These are phyloP conservation scores for Lactarius quietus DNA, from an alignment of 768 basidiomycete genomes.

Conservation along the genomic window DNA sequence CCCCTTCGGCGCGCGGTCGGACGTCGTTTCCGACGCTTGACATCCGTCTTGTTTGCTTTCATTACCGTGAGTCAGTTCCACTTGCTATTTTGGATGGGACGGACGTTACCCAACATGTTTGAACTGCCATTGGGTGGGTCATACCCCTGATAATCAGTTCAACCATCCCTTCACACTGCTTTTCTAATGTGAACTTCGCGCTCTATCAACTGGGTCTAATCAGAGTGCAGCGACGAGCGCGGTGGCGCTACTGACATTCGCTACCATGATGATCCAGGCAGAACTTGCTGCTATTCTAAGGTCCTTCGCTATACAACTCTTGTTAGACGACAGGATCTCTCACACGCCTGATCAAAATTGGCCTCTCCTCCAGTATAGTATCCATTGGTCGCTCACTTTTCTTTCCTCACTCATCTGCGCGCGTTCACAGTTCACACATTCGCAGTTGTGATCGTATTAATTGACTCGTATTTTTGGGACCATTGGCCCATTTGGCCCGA, in stretches of 20 bases:
- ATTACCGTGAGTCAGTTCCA: conserved; percentile 85
- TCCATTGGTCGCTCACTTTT: conserved; percentile 47
- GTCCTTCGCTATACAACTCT: conserved; percentile 54
- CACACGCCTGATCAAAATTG: conserved; percentile 44
- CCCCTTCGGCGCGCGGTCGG: conserved; percentile 61
- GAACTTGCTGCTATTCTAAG: conserved; percentile 70
- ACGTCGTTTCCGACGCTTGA: conserved; percentile 56
- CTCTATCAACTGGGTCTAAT: conserved; percentile 44
- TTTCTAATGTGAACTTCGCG: conserved; percentile 53
- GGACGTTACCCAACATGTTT: conserved; percentile 94
- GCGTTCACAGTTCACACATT: neutral
- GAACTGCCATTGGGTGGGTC: conserved; percentile 70
- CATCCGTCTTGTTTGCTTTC: too few species aligned
- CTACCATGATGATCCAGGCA: conserved; percentile 70
- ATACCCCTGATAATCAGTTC: neutral
- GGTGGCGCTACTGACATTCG: conserved; percentile 61
- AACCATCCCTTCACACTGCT: conserved; percentile 2
- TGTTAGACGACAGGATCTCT: conserved; percentile 42
- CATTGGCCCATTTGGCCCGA: too few species aligned
- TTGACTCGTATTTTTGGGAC: conserved; percentile 90
- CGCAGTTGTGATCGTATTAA: conserved; percentile 52
- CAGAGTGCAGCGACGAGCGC: too few species aligned
- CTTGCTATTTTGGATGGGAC: conserved; percentile 86
- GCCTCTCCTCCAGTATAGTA: conserved; percentile 43
- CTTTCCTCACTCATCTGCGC: neutral